Percentiles rank a stretch among this genome's conserved stretches.
phyloP scores from a whole-genome alignment of 352 stramenopile species.

The Pythium aristosporum region DNA sequence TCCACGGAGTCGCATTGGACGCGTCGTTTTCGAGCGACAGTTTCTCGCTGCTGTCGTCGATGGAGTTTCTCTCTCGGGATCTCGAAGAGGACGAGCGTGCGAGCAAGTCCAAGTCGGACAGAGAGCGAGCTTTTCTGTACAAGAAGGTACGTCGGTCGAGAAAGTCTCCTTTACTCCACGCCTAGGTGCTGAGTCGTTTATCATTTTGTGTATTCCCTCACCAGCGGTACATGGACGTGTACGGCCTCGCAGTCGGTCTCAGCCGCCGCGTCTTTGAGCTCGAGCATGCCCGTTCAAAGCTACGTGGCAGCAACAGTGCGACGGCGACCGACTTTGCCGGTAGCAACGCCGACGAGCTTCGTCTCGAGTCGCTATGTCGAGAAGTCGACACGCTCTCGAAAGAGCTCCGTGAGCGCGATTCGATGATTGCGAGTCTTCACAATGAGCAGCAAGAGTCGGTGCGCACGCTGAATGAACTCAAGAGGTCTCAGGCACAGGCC shows the following conservation, averaged over 20 bases:
- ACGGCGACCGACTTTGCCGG: slow-evolving; percentile 32
- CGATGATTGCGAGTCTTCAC: slow-evolving; percentile 54
- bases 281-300: slow-evolving; percentile 26
- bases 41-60: slow-evolving; percentile 38
- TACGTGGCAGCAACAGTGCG: slow-evolving; percentile 17
- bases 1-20: slow-evolving; percentile 12
- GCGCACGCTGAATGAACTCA: slow-evolving; percentile 45
- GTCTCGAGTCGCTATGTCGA: slow-evolving; percentile 54
- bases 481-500: slow-evolving; percentile 28
- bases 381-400: slow-evolving; percentile 55
- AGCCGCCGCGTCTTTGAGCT: slow-evolving; percentile 46
- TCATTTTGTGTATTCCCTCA: background rate
- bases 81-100: slow-evolving; percentile 59
- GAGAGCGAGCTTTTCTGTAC: slow-evolving; percentile 64
- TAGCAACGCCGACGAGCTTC: slow-evolving; percentile 39
- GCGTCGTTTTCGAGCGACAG: slow-evolving; percentile 31
- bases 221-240: slow-evolving; percentile 70
- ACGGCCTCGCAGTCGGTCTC: slow-evolving; percentile 52
- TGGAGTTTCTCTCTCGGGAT: slow-evolving; percentile 62
- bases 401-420: slow-evolving; percentile 56
- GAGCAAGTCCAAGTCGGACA: slow-evolving; percentile 57
- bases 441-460: slow-evolving; percentile 47
- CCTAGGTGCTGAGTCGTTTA: background rate
- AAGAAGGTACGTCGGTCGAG: slow-evolving; percentile 54
- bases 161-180: background rate